Conservation (phyloP, 306 rosid species). For the Dryas alaskensis region DNA sequence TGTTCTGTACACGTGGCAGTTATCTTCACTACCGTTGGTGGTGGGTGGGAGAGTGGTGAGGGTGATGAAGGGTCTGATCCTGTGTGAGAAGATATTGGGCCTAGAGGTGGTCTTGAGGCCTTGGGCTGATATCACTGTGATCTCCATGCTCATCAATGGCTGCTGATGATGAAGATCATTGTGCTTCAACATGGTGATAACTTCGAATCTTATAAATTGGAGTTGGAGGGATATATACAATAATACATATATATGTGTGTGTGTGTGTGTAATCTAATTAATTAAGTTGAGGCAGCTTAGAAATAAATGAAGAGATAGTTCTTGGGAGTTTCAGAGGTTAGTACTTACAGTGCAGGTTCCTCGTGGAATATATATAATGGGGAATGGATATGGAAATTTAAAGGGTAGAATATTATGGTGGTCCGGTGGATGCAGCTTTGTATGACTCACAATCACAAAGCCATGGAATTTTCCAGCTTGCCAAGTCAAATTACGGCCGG, state of each 20-base stretch:
- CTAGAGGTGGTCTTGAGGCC: slow-evolving; percentile 38
- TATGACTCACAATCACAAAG: not conserved
- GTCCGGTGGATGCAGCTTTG: not conserved
- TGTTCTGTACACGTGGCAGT: slow-evolving; percentile 30
- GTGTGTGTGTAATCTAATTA: too few relatives aligned
- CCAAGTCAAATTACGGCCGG: not conserved
- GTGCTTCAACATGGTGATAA: slow-evolving; percentile 1
- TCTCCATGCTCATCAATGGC: slow-evolving; percentile 39
- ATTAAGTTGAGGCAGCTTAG: too few relatives aligned
- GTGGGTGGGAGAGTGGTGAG: slow-evolving; percentile 27
- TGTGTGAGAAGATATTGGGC: slow-evolving; percentile 24
- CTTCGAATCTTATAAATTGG: not conserved
- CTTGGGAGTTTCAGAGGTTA: slow-evolving; percentile 15
- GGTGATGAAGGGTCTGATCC: slow-evolving; percentile 43
- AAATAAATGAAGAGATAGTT: not conserved
- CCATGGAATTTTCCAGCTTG: not conserved
- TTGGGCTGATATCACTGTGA: slow-evolving; percentile 44
- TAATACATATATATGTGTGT: not conserved
- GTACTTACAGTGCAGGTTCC: slow-evolving; percentile 28
- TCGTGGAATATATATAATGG: slow-evolving; percentile 6
- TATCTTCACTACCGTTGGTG: slow-evolving; percentile 13
- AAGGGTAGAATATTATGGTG: not conserved
- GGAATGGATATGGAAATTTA: not conserved
- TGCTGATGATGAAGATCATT: not conserved
- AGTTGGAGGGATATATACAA: not conserved